Conservation (phyloP, 495 filamentous ascomycete genomes). For the Penicillium flavigenum region DNA sequence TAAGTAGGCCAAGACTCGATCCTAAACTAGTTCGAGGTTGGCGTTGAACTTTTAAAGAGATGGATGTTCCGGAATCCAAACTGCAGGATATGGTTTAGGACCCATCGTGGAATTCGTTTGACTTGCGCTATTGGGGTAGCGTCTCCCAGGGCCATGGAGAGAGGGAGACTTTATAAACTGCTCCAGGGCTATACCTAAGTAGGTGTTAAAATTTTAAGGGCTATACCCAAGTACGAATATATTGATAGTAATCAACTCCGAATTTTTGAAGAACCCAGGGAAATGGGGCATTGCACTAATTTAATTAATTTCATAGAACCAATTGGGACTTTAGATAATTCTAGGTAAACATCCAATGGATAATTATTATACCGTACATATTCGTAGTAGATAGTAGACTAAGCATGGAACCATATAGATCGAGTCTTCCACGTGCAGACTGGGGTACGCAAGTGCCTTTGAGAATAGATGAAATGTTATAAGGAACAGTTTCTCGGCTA, state of each 20-base stretch:
- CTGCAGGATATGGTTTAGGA: not conserved
- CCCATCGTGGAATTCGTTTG: slow-evolving; percentile 4
- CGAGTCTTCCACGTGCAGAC: not conserved
- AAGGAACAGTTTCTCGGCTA: not conserved
- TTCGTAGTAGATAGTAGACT: not conserved
- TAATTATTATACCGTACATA: no score
- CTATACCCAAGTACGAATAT: not conserved
- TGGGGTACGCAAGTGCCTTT: not conserved
- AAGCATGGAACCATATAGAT: slow-evolving; percentile 1
- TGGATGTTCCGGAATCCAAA: not conserved
- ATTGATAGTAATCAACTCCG: no score
- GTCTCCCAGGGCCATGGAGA: slow-evolving; percentile 10
- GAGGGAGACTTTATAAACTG: not conserved
- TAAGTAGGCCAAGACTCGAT: not conserved
- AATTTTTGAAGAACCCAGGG: no score
- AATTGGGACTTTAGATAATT: no score
- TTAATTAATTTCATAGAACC: no score
- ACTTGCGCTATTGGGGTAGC: slow-evolving; percentile 4
- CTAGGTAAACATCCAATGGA: no score
- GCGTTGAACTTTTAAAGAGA: slow-evolving; percentile 3
- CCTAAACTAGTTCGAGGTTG: slow-evolving; percentile 6
- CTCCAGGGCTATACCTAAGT: not conserved
- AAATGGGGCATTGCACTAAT: no score
- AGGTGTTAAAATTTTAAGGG: not conserved
- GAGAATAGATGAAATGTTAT: not conserved